phyloP scores from a whole-genome alignment of 2,329 filamentous ascomycete species.

The Pseudogymnoascus sp. region DNA sequence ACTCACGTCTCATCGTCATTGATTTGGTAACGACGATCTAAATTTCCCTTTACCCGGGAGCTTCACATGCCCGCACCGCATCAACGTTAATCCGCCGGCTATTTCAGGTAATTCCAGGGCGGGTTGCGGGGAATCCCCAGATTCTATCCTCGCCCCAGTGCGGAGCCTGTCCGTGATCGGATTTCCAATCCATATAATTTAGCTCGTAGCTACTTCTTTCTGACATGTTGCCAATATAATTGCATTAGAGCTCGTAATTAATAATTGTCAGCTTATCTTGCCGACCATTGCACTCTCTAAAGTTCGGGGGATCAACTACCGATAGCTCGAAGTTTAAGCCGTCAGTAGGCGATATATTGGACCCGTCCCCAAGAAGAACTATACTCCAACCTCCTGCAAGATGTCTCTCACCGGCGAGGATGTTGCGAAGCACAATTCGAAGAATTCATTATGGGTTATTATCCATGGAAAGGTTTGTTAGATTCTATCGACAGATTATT shows the following conservation, averaged over 20 bases:
- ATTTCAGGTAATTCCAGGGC: neutral
- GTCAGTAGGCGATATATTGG: neutral
- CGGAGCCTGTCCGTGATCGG: neutral
- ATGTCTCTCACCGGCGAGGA: slow-evolving; percentile 43
- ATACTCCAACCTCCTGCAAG: neutral
- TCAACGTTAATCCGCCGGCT: slow-evolving; percentile 5
- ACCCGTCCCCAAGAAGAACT: neutral
- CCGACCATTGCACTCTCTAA: neutral
- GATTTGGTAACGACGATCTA: neutral
- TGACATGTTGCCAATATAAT: neutral
- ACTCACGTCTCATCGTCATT: neutral
- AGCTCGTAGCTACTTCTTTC: neutral
- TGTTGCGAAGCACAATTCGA: slow-evolving; percentile 65
- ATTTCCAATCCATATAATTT: neutral
- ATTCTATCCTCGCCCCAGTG: neutral
- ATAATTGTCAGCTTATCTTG: neutral
- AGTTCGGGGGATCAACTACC: neutral
- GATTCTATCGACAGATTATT: slow-evolving; percentile 9
- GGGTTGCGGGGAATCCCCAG: neutral
- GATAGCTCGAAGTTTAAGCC: neutral
- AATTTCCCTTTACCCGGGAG: neutral
- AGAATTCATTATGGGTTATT: slow-evolving; percentile 86
- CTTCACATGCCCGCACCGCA: neutral
- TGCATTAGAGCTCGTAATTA: neutral
- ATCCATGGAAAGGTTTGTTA: slow-evolving; percentile 51